Evolutionary conservation across 495 filamentous ascomycete species (phyloP), one percentile per base, ranked within the genome.

Genomic region (Penicillium subrubescens): DNA sequence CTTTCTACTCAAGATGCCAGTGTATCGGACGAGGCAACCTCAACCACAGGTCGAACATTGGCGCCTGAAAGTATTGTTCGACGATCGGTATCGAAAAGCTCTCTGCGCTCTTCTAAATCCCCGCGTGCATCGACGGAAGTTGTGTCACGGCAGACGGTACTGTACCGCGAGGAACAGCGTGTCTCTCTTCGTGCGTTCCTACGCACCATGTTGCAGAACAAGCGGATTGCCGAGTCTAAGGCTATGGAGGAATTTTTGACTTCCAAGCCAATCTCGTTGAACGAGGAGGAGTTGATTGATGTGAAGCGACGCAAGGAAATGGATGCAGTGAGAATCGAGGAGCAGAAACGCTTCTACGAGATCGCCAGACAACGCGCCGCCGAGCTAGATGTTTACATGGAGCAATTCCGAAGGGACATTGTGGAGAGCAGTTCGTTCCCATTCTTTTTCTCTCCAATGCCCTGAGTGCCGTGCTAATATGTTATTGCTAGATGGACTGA

Each of bases 371-470:
- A 93, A 74, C 90, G 95, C 57, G 95, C 95, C 15, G 88, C 90
- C 4, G 96, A 97, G 70, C 77, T 99, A 54, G 96, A 99, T 79
- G 90, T 96, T 8, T 97, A 97, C 72, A 99, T 99, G 95, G 95
- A 99, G 78, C 86, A 84, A 39, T 92, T 92, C 74, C 80, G 90
- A 48, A 78, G 87, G 56, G 88, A 90, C 65, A 89, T 92, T 70
- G 89, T 92, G 33, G 90, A 92, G 73, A 80, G 80, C 77, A 95
- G 88, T 94, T 84, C 73, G 89, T 83, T 19, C 25, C 6, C 17
- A 44, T 34, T n/a, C n/a, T n/a, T 44, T 25, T 23, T 6, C 11
- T 21, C 0, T 6, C 5, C 2, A 14, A 10, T 7, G 11, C 11
- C 8, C 0, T 2, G 17, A 54, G 27, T 0, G 1, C 15, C 12